Evolutionary conservation across 176 grass and related monocot species (phyloP).

Genomic region (Puya raimondii): DNA sequence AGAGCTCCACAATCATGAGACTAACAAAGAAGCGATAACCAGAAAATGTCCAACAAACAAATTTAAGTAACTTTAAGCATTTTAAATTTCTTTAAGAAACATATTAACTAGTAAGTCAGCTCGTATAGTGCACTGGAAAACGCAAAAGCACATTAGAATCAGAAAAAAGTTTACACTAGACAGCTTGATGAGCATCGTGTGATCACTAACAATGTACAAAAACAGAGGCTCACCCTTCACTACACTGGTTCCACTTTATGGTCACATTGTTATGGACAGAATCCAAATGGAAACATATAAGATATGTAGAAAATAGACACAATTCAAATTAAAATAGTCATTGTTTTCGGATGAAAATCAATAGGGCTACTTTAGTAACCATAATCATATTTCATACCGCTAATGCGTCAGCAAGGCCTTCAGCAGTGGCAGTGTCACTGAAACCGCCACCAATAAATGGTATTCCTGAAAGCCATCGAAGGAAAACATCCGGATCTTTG

Average conservation of each 20-base stretch:
- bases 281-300: not conserved
- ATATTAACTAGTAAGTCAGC: too few species aligned
- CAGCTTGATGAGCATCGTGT: too few species aligned
- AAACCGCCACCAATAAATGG: conserved; percentile 75
- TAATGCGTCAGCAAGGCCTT: conserved; percentile 87
- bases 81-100: too few species aligned
- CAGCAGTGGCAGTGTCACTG: conserved; percentile 63
- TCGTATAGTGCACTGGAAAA: too few species aligned
- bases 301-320: too few species aligned
- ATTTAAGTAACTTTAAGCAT: too few species aligned
- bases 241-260: not conserved
- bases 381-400: conserved; percentile 29
- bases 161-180: too few species aligned
- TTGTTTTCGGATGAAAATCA: not conserved
- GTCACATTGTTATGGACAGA: not conserved
- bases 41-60: too few species aligned
- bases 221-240: not conserved
- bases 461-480: conserved; percentile 71
- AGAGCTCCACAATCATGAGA: too few species aligned
- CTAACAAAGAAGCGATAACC: too few species aligned
- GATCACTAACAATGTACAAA: not conserved
- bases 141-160: too few species aligned
- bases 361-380: not conserved
- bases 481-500: conserved; percentile 64
- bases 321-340: too few species aligned